A percentile compares a stretch with the other conserved stretches of the same genome.
Conservation (phyloP, 108 stramenopile genomes). For the Skeletonema potamos region DNA sequence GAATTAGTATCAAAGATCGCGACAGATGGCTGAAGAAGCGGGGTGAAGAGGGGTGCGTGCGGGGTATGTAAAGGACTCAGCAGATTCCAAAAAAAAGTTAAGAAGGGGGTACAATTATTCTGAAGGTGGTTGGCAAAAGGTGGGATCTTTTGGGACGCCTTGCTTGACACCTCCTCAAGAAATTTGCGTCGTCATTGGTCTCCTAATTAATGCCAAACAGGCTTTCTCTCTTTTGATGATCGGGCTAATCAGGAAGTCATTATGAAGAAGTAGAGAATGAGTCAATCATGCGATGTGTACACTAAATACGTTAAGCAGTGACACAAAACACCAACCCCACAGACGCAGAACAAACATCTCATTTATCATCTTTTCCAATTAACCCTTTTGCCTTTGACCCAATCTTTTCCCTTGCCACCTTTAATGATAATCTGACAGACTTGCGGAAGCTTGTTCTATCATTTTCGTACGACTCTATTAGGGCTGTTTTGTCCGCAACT, state of each 20-base stretch:
- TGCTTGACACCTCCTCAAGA: no score
- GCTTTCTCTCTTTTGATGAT: no score
- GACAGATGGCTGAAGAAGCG: not conserved
- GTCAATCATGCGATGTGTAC: no score
- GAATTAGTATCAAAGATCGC: not conserved
- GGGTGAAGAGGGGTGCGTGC: not conserved
- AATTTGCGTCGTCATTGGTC: no score
- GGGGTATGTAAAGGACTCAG: no score
- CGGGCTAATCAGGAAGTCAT: no score
- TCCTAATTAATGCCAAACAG: no score
- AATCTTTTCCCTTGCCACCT: constrained; percentile 37
- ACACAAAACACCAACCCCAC: not conserved
- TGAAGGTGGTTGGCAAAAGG: no score
- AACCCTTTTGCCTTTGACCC: constrained; percentile 23
- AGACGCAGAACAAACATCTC: not conserved
- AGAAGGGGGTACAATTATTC: no score
- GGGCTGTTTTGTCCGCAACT: constrained; percentile 13
- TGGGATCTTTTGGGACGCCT: no score
- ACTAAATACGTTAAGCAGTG: not conserved
- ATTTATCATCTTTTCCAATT: constrained; percentile 6
- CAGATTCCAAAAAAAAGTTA: no score
- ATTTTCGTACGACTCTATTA: constrained; percentile 29
- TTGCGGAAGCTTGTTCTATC: constrained; percentile 29
- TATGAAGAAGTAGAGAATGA: no score
- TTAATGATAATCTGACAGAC: constrained; percentile 23